These are phyloP conservation scores for Atkinsonella hypoxylon DNA, from an alignment of 2,329 filamentous ascomycete species.

Conservation along the genomic window DNA sequence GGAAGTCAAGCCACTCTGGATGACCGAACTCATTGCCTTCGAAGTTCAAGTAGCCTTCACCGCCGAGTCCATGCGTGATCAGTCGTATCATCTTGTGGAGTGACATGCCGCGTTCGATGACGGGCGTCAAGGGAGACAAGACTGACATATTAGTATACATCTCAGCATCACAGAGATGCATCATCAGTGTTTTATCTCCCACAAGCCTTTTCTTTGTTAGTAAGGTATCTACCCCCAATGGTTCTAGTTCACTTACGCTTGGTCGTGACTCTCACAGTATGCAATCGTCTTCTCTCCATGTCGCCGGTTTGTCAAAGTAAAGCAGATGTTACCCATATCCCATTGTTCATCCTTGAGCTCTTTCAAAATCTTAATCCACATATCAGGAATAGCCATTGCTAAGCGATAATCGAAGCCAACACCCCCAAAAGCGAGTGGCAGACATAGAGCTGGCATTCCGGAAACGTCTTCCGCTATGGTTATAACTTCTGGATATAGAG, in stretches of 20 bases:
- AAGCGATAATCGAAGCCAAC: conserved; percentile 96
- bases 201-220: conserved; percentile 52
- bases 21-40: conserved; percentile 98
- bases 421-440: conserved; percentile 74
- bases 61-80: conserved; percentile 79
- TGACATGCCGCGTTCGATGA: conserved; percentile 82
- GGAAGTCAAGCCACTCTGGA: conserved; percentile 98
- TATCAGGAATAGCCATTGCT: conserved; percentile 94
- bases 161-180: conserved; percentile 95
- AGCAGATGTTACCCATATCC: conserved; percentile 77
- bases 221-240: not conserved
- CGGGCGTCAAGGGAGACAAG: conserved; percentile 68
- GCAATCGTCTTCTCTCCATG: conserved; percentile 98
- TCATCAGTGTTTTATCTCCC: conserved; percentile 91
- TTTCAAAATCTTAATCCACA: conserved; percentile 98
- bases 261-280: conserved; percentile 93
- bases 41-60: conserved; percentile 96
- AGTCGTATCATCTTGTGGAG: conserved; percentile 97
- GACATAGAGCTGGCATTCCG: conserved; percentile 93
- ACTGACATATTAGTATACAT: conserved; percentile 97
- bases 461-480: conserved; percentile 96
- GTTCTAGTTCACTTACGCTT: conserved; percentile 56
- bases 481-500: conserved; percentile 76
- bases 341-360: conserved; percentile 84
- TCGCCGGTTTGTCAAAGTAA: conserved; percentile 81